Evolutionary conservation across 805 yeast species (phyloP), one percentile per base, ranked within the genome.

Genomic region (Cyberlindnera bimundalis): DNA sequence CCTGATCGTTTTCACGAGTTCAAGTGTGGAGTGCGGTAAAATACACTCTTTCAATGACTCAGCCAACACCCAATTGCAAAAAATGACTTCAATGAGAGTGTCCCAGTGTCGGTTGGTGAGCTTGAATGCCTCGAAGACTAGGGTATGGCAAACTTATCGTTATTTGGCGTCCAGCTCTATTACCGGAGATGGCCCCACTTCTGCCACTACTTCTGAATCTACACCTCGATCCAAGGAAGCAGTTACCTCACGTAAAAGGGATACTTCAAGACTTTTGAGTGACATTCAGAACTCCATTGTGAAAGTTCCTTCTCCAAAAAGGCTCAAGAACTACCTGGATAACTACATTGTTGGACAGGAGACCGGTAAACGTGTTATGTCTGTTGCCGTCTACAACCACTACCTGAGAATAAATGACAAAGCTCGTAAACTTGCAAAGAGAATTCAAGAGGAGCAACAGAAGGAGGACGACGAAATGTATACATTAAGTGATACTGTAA

Each of bases 351-450:
- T 78, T 18, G 83, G 82, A 0, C 84, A 78, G 56, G 74, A 73
- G 1, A 65, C 61, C 5, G 74, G 79, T 18, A 78, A 78, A 53
- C 73, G 71, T 50, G 73, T 76, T n/a, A 64, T 78, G 56, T 69
- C 81, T 27, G 84, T 78, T 9, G 81, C 81, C 1, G 79, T 78
- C 0, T 78, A 71, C 50, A 78, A 78, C 41, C 84, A 78, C 51
- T 76, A 74, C 44, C 47, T 76, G 29, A 61, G 81, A 40, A 61
- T 71, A 26, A 66, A 68, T 40, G 78, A 74, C 44, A 62, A 64
- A 47, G 57, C 63, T 13, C 58, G 51, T 33, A 61, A 60, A 35
- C 38, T 53, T 2, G 61, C 66, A 2, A 47, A 57, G 37, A 54
- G 52, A 29, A 43, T 54, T 13, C 59, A 54, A 40, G 51, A 51